Conservation (phyloP, 1,284 basidiomycete species). For the Apiotrichum sp. region DNA sequence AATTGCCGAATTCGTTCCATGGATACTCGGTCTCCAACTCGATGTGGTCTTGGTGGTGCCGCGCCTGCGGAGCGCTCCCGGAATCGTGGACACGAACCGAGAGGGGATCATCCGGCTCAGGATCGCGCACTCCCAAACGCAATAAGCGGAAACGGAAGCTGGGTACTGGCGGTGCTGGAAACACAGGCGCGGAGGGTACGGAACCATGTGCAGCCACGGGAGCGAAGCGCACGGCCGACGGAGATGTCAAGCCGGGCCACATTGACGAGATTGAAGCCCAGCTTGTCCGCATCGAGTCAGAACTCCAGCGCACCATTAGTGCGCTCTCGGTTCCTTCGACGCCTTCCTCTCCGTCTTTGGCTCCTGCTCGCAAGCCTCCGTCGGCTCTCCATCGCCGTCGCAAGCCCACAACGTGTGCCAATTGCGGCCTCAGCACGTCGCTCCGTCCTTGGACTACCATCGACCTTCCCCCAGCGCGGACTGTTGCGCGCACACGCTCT, state of each 20-base stretch:
- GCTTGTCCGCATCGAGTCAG: background rate
- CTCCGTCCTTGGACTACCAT: background rate
- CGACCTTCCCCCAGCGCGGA: conserved; percentile 7
- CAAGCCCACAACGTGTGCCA: background rate
- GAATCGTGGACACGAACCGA: conserved; percentile 11
- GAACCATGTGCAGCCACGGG: too few species aligned
- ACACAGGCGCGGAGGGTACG: too few species aligned
- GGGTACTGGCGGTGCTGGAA: too few species aligned
- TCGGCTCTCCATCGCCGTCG: background rate
- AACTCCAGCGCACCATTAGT: background rate
- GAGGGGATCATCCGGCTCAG: background rate
- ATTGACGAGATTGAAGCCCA: too few species aligned
- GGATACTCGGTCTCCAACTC: background rate
- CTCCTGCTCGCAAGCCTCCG: background rate
- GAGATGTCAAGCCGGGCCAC: too few species aligned
- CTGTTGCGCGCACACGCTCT: conserved; percentile 11
- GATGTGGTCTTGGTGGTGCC: conserved; percentile 26
- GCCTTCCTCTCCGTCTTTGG: too few species aligned
- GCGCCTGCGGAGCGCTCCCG: conserved; percentile 20
- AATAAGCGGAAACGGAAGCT: background rate
- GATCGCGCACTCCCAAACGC: background rate
- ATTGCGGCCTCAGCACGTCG: background rate
- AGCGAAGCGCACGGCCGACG: too few species aligned
- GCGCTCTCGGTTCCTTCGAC: background rate
- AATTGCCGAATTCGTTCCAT: conserved; percentile 4